Evolutionary conservation across 768 basidiomycete genomes (phyloP).

Genomic region (Galerina sulciceps): DNA sequence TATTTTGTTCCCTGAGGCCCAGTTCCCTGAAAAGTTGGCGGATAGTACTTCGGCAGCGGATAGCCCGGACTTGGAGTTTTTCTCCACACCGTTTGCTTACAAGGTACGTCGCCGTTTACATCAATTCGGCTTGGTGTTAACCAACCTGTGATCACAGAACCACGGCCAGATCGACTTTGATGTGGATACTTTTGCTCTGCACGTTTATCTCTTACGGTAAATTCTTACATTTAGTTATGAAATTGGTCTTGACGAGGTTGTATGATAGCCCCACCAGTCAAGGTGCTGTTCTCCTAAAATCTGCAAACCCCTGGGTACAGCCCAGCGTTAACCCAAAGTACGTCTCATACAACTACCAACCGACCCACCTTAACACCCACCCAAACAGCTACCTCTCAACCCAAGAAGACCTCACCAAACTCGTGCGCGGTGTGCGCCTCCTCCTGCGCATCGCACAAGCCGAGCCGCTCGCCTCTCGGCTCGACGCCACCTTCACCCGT

Average conservation of each 20-base stretch:
- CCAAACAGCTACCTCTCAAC: slow-evolving; percentile 38
- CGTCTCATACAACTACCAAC: neutral
- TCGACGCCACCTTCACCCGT: slow-evolving; percentile 33
- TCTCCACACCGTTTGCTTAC: slow-evolving; percentile 42
- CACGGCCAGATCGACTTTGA: slow-evolving; percentile 38
- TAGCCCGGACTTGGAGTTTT: slow-evolving; percentile 49
- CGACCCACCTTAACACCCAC: neutral
- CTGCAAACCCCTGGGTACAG: slow-evolving; percentile 38
- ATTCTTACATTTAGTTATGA: neutral
- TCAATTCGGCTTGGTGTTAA: neutral
- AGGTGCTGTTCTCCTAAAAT: slow-evolving; percentile 38
- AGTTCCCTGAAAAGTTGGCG: slow-evolving; percentile 32
- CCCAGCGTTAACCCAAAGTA: slow-evolving; percentile 44
- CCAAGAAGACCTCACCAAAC: slow-evolving; percentile 39
- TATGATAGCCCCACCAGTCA: slow-evolving; percentile 38
- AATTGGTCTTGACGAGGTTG: too few relatives aligned
- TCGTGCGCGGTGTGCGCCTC: slow-evolving; percentile 41
- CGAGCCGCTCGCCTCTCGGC: slow-evolving; percentile 34
- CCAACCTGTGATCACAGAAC: slow-evolving; percentile 23
- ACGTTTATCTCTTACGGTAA: slow-evolving; percentile 40
- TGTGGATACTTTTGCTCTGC: slow-evolving; percentile 40
- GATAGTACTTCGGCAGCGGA: slow-evolving; percentile 43
- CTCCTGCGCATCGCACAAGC: slow-evolving; percentile 36
- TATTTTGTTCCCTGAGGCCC: slow-evolving; percentile 41
- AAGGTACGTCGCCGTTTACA: slow-evolving; percentile 24